Evolutionary conservation across 192 early-diverging fungal species (phyloP).

Genomic region (Physocladia obscura): DNA sequence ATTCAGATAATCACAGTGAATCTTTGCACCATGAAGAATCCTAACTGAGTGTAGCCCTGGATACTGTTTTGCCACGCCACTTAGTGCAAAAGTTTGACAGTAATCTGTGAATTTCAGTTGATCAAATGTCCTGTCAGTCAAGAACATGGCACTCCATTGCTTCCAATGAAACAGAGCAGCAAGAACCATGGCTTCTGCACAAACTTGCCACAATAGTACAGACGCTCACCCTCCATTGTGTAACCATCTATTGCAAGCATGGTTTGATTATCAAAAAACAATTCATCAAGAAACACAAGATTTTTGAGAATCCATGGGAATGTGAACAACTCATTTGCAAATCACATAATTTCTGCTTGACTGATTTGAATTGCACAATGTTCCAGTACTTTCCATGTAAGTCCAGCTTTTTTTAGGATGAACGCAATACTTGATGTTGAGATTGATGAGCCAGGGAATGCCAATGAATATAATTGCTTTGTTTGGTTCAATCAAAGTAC

Average conservation of each 20-base stretch:
- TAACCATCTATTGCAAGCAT: constrained; percentile 17
- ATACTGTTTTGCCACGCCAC: constrained; percentile 6
- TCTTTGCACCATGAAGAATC: constrained; percentile 32
- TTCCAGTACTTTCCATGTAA: too few species aligned
- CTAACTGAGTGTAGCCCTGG: constrained; percentile 25
- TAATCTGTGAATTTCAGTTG: constrained; percentile 16
- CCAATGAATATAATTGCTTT: background rate
- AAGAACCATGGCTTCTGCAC: constrained; percentile 13
- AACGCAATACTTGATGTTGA: too few species aligned
- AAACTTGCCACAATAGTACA: constrained; percentile 20
- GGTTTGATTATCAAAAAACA: constrained; percentile 23
- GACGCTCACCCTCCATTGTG: background rate
- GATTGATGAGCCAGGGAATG: too few species aligned
- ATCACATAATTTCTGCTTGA: constrained; percentile 10
- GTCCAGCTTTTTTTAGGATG: too few species aligned
- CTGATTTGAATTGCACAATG: constrained; percentile 24
- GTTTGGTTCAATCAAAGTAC: background rate
- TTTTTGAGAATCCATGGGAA: constrained; percentile 13
- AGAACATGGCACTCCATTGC: constrained; percentile 11
- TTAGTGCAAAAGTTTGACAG: constrained; percentile 18
- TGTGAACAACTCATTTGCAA: constrained; percentile 2
- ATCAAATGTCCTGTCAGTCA: constrained; percentile 23
- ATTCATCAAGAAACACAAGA: constrained; percentile 33
- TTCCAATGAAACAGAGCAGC: constrained; percentile 19
- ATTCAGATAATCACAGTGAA: constrained; percentile 23